Percentiles rank a stretch among this genome's conserved stretches.
Conservation (phyloP, 495 filamentous ascomycete species). For the Neurospora sp. region DNA sequence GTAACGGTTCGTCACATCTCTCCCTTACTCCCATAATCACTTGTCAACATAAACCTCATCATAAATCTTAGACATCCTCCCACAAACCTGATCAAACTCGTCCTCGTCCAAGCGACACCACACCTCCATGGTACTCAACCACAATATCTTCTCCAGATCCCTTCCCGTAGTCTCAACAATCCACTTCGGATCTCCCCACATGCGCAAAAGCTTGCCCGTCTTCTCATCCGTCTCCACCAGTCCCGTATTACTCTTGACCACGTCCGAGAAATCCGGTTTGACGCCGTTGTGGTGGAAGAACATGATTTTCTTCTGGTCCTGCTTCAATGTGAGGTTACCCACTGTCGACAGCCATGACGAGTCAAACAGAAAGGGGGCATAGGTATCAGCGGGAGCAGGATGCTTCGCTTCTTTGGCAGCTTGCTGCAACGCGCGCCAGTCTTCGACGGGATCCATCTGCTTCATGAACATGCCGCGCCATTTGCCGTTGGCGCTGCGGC, state of each 20-base stretch:
- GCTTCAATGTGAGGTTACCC: background rate
- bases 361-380: background rate
- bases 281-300: conserved; percentile 48
- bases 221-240: conserved; percentile 6
- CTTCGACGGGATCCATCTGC: conserved; percentile 18
- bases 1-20: too few species aligned
- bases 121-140: conserved; percentile 38
- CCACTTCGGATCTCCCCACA: conserved; percentile 24
- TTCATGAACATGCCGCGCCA: conserved; percentile 14
- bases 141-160: conserved; percentile 42
- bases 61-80: conserved; percentile 6
- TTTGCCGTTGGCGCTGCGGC: conserved; percentile 4
- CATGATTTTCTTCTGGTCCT: conserved; percentile 27
- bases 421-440: conserved; percentile 12
- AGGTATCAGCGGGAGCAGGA: background rate
- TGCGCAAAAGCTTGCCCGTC: conserved; percentile 7
- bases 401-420: conserved; percentile 4
- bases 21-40: background rate
- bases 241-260: background rate
- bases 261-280: conserved; percentile 39
- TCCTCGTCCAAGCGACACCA: conserved; percentile 19
- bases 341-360: conserved; percentile 3
- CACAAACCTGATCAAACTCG: conserved; percentile 3
- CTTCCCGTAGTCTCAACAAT: conserved; percentile 26
- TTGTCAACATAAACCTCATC: conserved; percentile 2